phyloP scores from a whole-genome alignment of 495 filamentous ascomycete species.

The Lophiotrema nucula region DNA sequence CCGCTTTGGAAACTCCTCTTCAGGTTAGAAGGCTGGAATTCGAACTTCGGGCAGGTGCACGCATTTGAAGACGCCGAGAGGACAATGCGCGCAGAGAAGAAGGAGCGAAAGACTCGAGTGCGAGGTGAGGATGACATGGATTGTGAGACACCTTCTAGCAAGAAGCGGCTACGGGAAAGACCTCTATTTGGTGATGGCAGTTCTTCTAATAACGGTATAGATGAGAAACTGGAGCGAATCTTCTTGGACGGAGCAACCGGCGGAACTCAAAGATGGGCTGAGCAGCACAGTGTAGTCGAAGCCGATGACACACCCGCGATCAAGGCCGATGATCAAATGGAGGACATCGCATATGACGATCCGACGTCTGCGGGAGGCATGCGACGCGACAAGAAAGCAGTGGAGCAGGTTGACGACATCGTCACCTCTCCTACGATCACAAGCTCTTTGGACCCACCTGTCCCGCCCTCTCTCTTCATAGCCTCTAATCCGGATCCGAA shows the following conservation, averaged over 20 bases:
- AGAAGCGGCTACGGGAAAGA: slow-evolving; percentile 51
- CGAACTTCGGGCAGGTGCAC: slow-evolving; percentile 63
- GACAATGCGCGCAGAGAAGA: slow-evolving; percentile 42
- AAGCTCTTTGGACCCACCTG: slow-evolving; percentile 26
- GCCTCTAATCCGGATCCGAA: slow-evolving; percentile 48
- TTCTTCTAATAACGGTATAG: slow-evolving; percentile 14
- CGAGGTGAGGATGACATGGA: slow-evolving; percentile 47
- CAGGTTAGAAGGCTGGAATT: slow-evolving; percentile 77
- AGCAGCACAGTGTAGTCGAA: slow-evolving; percentile 45
- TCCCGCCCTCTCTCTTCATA: slow-evolving; percentile 30
- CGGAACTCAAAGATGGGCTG: slow-evolving; percentile 35
- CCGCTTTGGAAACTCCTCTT: slow-evolving; percentile 85
- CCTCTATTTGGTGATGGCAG: slow-evolving; percentile 44
- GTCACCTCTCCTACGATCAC: slow-evolving; percentile 1
- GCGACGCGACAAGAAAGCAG: slow-evolving; percentile 1
- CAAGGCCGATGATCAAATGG: slow-evolving; percentile 34
- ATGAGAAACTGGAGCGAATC: slow-evolving; percentile 22
- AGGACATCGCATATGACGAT: slow-evolving; percentile 31
- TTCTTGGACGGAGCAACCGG: slow-evolving; percentile 26
- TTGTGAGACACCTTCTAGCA: slow-evolving; percentile 49
- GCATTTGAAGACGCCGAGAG: slow-evolving; percentile 63
- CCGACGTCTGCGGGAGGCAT: slow-evolving; percentile 4
- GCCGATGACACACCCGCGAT: slow-evolving; percentile 40
- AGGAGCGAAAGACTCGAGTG: slow-evolving; percentile 47
- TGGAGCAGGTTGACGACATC: slow-evolving; percentile 4